Conservation (phyloP, 2,329 filamentous ascomycete species). For the Aureobasidium subglaciale region DNA sequence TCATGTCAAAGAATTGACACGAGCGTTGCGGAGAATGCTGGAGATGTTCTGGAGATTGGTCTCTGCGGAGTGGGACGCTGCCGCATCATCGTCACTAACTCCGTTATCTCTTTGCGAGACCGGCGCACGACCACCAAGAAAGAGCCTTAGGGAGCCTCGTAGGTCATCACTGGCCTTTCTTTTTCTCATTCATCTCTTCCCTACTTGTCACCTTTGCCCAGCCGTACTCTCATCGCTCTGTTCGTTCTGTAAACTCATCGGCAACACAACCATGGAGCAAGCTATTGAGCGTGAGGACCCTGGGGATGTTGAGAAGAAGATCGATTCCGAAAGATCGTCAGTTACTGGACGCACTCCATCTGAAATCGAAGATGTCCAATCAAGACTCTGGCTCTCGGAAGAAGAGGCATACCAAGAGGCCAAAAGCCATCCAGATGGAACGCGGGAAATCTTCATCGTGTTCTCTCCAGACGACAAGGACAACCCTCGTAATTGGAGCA, state of each 20-base stretch:
- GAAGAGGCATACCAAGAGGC: constrained; percentile 18
- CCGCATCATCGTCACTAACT: not conserved
- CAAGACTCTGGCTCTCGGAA: constrained; percentile 16
- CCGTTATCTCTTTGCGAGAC: constrained; percentile 2
- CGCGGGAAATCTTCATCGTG: constrained; percentile 20
- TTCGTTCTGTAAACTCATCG: no score
- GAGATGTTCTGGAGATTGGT: not conserved
- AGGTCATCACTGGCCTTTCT: not conserved
- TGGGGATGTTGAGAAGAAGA: constrained; percentile 14
- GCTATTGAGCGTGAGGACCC: constrained; percentile 15
- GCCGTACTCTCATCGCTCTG: no score
- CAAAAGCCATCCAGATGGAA: constrained; percentile 19
- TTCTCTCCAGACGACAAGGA: constrained; percentile 24
- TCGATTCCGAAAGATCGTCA: constrained; percentile 10
- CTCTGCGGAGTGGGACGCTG: not conserved
- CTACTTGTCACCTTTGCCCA: not conserved
- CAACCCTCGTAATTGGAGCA: constrained; percentile 36
- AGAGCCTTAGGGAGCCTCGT: not conserved
- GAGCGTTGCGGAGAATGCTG: constrained; percentile 4
- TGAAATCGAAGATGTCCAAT: constrained; percentile 5
- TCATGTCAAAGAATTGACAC: not conserved
- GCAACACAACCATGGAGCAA: constrained; percentile 6
- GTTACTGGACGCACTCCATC: not conserved
- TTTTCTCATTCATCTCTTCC: not conserved
- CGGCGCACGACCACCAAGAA: not conserved